Evolutionary conservation across 164 flowering plant species (phyloP).

Genomic region (Magnolia officinalis): DNA sequence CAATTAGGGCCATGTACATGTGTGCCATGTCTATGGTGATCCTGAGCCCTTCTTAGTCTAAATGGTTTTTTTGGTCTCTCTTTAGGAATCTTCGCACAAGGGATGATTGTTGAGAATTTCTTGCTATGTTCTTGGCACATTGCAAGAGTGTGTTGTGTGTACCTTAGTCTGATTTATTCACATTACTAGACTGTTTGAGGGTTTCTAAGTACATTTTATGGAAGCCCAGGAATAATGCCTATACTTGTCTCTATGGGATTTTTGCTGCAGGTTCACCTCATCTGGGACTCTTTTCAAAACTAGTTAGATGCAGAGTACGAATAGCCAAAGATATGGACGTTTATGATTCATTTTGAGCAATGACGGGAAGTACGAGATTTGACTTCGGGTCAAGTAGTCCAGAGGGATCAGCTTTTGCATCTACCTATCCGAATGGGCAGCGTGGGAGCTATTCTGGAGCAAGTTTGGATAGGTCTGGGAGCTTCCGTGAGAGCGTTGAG

Average conservation of each 20-base stretch:
- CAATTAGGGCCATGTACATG: too few relatives aligned
- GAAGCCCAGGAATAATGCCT: background rate
- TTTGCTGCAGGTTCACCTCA: background rate
- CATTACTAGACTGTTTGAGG: background rate
- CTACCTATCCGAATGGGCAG: slow-evolving; percentile 59
- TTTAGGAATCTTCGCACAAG: background rate
- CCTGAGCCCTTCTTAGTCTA: too few relatives aligned
- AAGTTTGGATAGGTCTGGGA: slow-evolving; percentile 69
- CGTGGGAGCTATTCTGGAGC: slow-evolving; percentile 42
- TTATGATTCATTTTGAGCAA: slow-evolving; percentile 24
- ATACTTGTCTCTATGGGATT: background rate
- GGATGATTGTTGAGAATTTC: background rate
- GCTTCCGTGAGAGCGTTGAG: slow-evolving; percentile 68
- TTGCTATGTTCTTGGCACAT: background rate
- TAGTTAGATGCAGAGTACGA: background rate
- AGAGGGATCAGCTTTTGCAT: slow-evolving; percentile 47
- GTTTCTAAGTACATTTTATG: background rate
- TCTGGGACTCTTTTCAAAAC: background rate
- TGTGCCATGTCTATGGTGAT: too few relatives aligned
- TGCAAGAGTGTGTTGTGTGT: background rate
- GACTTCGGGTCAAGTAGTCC: slow-evolving; percentile 57
- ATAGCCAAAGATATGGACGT: slow-evolving; percentile 12
- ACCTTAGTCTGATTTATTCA: too few relatives aligned
- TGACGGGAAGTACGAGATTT: slow-evolving; percentile 66
- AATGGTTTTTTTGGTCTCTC: too few relatives aligned